phyloP scores from a whole-genome alignment of 108 stramenopile species.

The Hondaea fermentalgiana region DNA sequence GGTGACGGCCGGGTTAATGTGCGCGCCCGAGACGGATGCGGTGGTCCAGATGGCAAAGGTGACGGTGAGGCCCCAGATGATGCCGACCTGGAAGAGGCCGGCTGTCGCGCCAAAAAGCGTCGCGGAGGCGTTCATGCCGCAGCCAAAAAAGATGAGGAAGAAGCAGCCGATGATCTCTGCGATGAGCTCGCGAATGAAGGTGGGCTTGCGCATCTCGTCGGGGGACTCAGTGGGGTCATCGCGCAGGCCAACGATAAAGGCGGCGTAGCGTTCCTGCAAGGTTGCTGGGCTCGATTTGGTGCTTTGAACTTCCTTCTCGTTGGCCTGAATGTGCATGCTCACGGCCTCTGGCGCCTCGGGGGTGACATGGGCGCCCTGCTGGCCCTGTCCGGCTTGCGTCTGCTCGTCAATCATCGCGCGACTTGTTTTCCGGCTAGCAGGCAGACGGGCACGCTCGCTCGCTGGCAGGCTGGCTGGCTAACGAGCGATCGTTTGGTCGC shows the following conservation, averaged over 20 bases:
- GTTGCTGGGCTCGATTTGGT: too few species aligned
- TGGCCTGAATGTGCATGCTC: too few species aligned
- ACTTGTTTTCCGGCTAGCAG: too few species aligned
- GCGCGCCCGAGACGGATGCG: neutral
- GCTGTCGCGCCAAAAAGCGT: neutral
- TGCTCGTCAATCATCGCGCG: too few species aligned
- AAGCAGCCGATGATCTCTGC: slow-evolving; percentile 12
- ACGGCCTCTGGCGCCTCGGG: too few species aligned
- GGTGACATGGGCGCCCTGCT: too few species aligned
- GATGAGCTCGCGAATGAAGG: neutral
- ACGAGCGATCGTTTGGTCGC: too few species aligned
- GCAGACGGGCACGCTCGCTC: too few species aligned
- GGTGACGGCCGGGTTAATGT: neutral
- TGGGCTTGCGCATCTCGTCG: neutral
- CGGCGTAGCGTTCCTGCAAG: neutral
- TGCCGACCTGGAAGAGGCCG: neutral
- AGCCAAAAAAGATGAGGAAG: neutral
- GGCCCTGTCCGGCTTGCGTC: too few species aligned
- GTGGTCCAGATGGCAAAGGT: neutral
- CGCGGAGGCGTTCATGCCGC: neutral
- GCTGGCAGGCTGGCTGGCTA: too few species aligned
- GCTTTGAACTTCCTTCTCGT: too few species aligned
- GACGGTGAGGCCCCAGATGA: neutral
- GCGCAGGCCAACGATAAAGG: neutral
- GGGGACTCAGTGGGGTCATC: neutral